These are phyloP conservation scores for Xylaria sp. DNA, from an alignment of 2,329 filamentous ascomycete species.

Conservation along the genomic window DNA sequence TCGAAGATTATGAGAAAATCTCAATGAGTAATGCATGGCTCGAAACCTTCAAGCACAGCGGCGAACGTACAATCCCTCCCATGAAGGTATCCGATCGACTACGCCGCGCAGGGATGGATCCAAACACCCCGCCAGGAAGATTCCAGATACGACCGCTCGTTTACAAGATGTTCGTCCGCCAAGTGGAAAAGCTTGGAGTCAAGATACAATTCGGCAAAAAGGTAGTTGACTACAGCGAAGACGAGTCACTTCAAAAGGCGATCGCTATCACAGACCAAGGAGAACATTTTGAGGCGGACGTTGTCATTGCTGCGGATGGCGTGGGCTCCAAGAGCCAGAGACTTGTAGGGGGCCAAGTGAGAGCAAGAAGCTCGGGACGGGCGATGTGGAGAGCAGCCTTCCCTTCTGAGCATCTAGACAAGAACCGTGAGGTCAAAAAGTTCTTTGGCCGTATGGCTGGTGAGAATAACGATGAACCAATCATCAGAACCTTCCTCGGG, in stretches of 20 bases:
- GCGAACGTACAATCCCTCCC: slow-evolving; percentile 59
- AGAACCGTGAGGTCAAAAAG: slow-evolving; percentile 52
- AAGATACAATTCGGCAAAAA: slow-evolving; percentile 58
- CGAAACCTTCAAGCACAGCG: slow-evolving; percentile 64
- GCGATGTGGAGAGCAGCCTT: slow-evolving; percentile 58
- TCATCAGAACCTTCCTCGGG: slow-evolving; percentile 59
- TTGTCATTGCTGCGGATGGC: slow-evolving; percentile 60
- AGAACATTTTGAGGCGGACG: slow-evolving; percentile 58
- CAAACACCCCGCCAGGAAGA: slow-evolving; percentile 60
- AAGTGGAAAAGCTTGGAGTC: slow-evolving; percentile 59
- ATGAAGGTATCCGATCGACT: slow-evolving; percentile 62
- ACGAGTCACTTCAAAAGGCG: slow-evolving; percentile 51
- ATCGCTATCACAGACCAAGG: slow-evolving; percentile 62
- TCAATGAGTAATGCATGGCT: slow-evolving; percentile 65
- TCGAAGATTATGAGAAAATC: slow-evolving; percentile 60
- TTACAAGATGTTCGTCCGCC: slow-evolving; percentile 64
- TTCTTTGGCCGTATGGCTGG: slow-evolving; percentile 55
- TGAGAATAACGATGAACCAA: slow-evolving; percentile 53
- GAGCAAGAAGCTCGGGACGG: slow-evolving; percentile 55
- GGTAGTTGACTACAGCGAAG: slow-evolving; percentile 62
- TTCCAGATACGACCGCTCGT: slow-evolving; percentile 67
- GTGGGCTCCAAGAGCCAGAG: slow-evolving; percentile 58
- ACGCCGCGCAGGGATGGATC: slow-evolving; percentile 50
- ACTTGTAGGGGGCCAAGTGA: slow-evolving; percentile 54
- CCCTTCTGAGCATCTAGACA: slow-evolving; percentile 52